Evolutionary conservation across 768 basidiomycete genomes (phyloP), one percentile per base, ranked within the genome.

Genomic region (Lactarius evosmus): DNA sequence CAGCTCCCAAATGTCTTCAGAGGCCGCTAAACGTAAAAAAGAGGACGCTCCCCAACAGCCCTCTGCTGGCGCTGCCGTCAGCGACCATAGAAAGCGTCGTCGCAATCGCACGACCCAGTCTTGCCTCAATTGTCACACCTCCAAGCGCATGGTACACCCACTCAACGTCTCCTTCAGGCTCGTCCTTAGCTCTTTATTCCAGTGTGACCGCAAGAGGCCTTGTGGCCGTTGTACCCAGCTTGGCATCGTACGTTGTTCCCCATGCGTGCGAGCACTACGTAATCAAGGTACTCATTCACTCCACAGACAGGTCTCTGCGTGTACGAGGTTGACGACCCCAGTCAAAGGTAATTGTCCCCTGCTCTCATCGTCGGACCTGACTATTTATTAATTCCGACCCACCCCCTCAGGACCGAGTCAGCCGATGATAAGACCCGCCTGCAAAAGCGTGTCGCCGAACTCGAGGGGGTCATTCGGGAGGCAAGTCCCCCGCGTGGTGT

Each of bases 381-480:
- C 51, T 9, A 51, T 22, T 44, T 44, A 32, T 27, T 30, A 8
- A 11, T 38, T 16, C 29, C 58, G 52, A 27, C 58, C 55, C 27
- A 12, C 30, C 8, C 30, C 19, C 46, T 51, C 51, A 72, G 73
- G 44, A 52, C 50, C 32, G 72, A 76, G 56, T 69, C 74, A 11
- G 82, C 83, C 64, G 87, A 87, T 62, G 90, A 92, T 71, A 80
- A 79, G 50, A 80, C 83, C 36, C 80, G 85, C 40, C 78, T 93
- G 25, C 81, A 89, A 58, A 83, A 84, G 65, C 83, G 91, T 52
- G 87, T 93, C 27, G 89, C 89, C 30, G 91, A 93, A 69, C 80
- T 93, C 0, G 91, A 93, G 74, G 86, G 88, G 56, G 88, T 92
- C 40, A 87, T 93, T 65, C 83, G 91, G n/a, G 89, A 89, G 79